Conservation (phyloP, 225 moss, liverwort and hornwort genomes). For the Asterella californica region DNA sequence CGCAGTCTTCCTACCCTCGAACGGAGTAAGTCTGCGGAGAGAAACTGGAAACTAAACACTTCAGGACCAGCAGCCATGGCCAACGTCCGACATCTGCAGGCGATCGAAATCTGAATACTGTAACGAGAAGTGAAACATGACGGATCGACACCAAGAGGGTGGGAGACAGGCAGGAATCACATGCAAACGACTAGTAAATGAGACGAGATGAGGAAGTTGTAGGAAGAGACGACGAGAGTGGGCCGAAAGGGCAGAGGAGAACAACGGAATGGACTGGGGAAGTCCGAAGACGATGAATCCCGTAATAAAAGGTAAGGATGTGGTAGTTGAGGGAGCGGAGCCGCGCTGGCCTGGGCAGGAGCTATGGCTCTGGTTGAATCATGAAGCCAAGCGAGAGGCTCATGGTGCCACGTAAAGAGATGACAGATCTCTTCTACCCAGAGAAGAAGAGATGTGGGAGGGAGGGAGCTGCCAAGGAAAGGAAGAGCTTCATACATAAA, state of each 20-base stretch:
- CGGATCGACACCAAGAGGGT: neutral
- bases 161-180: neutral
- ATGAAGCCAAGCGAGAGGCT: slow-evolving; percentile 11
- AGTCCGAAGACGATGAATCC: neutral
- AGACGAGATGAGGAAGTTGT: neutral
- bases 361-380: slow-evolving; percentile 7
- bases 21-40: neutral
- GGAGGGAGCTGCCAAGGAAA: slow-evolving; percentile 2
- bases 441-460: neutral
- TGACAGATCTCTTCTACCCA: neutral
- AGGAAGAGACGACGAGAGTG: neutral
- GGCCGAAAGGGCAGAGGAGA: neutral
- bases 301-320: slow-evolving; percentile 9
- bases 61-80: neutral
- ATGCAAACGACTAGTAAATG: neutral
- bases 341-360: slow-evolving; percentile 10
- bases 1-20: neutral
- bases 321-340: slow-evolving; percentile 1
- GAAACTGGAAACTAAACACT: no score
- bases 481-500: neutral
- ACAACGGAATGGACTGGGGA: neutral
- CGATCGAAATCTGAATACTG: neutral
- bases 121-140: neutral
- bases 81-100: neutral
- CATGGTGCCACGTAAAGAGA: slow-evolving; percentile 8